Base-by-base conservation (phyloP, 2,329 filamentous ascomycete genomes). In the Fusarium heterosporum region DNA sequence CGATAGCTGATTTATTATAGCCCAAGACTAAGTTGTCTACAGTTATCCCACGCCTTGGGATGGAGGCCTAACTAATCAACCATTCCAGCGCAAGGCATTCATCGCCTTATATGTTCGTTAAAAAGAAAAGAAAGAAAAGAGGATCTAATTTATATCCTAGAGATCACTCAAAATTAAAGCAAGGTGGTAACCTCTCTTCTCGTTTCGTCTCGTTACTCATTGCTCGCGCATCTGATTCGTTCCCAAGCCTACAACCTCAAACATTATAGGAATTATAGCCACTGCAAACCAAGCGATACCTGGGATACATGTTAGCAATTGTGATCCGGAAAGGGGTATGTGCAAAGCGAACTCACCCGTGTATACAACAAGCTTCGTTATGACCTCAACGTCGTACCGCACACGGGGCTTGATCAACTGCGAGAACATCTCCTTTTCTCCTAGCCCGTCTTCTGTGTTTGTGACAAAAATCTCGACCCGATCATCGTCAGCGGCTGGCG, bases 381-480 rank as follows among this genome's bases (percentile, higher is more conserved):
- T 91, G 38, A 99, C 95, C 78, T 99, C 96, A n/a, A 98, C 95
- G 79, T 99, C 96, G 75, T 98, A 99, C 71, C 94, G 85, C 61
- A 97, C 94, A 69, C 96, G 88, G 47, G 96, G 93, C 79, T 91
- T 93, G 66, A 93, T 90, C 55, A 98, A 84, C 75, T 86, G 88
- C 42, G 89, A 90, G 78, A 98, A 97, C 77, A 98, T 90, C 75
- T 96, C 91, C 70, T 84, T 86, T 76, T 93, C 90, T 46, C 89
- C 89, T 26, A 86, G 72, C 70, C 86, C 84, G 42, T 85, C 81
- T 25, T 81, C 79, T 13, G 79, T 78, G 6, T 57, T 64, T 14
- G 67, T 73, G 46, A 71, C 64, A 30, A 82, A 80, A 39, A 75
- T 68, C 47, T 76, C 75, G 19, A 77, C 75, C 19, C 75, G 73